Base-by-base conservation (phyloP, 1,139 yeast species). In the Lodderomyces elongisporus region DNA sequence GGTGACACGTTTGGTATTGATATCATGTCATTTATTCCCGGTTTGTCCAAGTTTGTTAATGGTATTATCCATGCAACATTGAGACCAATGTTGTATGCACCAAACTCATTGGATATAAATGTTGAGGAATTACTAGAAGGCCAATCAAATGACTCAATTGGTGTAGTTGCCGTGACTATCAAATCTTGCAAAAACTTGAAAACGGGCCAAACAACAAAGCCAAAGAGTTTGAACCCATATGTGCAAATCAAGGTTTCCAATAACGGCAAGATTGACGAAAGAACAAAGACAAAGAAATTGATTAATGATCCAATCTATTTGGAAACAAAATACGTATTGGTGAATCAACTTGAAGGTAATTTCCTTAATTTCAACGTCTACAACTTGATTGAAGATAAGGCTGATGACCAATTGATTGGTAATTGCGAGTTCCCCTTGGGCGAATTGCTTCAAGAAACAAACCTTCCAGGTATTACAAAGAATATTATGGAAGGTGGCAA, bases 1-100 rank as follows among this genome's bases (percentile, higher is more conserved):
- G 93, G 93, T 60, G 89, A 83, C 52, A 79, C 88, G 13, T 69
- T 83, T 41, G 94, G 94, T 42, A 54, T 84, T 35, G 94, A 84
- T 61, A 74, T 84, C 43, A 84, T 84, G 93, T 78, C 89, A 1
- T 70, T 82, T 45, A 72, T 84, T 43, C 94, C 94, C 4, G 91
- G 91, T 40, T 73, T 84, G 50, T 71, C 85, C 23, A 65, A 77
- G n/a, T 77, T 82, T 49, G 88, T 84, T 35, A 81, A 79, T 43
- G 69, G 74, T 29, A 68, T 80, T 53, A 77, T 83, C 49, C 83
- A 82, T 54, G 62, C 84, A 27, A 79, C 65, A 45, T 77, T 78
- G 51, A 79, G 84, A 36, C 91, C 93, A 33, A 70, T 81, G 79
- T 58, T 83, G 43, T 82, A 83, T 54, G 87, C 88, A n/a, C 94